These are phyloP conservation scores for Caryopteris hybrid DNA, from an alignment of 305 asterid species.

Conservation along the genomic window DNA sequence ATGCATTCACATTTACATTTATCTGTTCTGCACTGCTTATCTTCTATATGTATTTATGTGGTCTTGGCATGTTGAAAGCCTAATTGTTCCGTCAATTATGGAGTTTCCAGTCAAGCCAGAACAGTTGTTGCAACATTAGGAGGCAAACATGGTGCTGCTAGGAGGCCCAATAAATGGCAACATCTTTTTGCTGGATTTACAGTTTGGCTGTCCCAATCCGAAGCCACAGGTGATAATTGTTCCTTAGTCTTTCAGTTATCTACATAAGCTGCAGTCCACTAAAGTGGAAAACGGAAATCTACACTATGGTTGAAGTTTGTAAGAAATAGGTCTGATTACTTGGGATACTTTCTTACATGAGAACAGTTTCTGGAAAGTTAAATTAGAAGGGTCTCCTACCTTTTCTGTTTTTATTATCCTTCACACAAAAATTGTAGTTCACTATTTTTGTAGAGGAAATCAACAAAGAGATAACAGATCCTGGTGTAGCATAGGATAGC, in stretches of 20 bases:
- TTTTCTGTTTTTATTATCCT: neutral
- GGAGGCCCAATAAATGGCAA: conserved; percentile 60
- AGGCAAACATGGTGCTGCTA: conserved; percentile 65
- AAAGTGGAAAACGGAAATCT: neutral
- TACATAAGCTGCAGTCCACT: neutral
- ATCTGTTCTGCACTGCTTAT: neutral
- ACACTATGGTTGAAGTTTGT: neutral
- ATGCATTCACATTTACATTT: conserved; percentile 2
- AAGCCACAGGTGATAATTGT: conserved; percentile 59
- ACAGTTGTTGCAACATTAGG: conserved; percentile 86
- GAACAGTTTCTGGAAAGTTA: neutral
- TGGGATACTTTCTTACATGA: neutral
- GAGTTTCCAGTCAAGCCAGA: conserved; percentile 72
- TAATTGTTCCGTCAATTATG: conserved; percentile 10
- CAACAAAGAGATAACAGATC: neutral
- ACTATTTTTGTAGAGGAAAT: neutral
- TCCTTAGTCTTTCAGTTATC: neutral
- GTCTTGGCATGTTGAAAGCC: conserved; percentile 5
- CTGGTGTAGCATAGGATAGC: neutral
- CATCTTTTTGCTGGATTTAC: conserved; percentile 86
- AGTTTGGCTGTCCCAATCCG: conserved; percentile 80
- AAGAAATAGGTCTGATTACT: neutral
- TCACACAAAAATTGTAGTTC: too few relatives aligned
- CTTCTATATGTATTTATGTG: neutral
- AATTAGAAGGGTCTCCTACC: neutral